Evolutionary conservation across 2,329 filamentous ascomycete genomes (phyloP).

Genomic region (Penicillium vulpinum): DNA sequence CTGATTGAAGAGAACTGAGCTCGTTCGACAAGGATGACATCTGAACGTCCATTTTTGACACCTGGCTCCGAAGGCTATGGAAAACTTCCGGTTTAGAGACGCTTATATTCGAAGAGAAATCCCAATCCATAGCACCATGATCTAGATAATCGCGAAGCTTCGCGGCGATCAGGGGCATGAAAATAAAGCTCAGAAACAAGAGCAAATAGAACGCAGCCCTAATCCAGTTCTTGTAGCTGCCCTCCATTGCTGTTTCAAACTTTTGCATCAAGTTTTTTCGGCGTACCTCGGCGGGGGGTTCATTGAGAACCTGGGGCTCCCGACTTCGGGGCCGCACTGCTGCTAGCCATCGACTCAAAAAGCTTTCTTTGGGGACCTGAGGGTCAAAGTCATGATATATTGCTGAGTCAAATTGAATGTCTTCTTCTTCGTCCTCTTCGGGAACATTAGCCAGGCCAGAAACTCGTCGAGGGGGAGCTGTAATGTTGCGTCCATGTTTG

Average conservation of each 20-base stretch:
- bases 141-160: conserved; percentile 19
- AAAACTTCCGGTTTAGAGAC: conserved; percentile 27
- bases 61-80: conserved; percentile 26
- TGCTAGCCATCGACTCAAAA: conserved; percentile 8
- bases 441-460: conserved; percentile 33
- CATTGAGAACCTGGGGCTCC: neutral
- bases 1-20: conserved; percentile 25
- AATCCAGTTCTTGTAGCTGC: conserved; percentile 11
- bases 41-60: conserved; percentile 31
- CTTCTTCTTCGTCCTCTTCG: conserved; percentile 30
- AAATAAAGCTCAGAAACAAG: conserved; percentile 15
- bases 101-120: conserved; percentile 21
- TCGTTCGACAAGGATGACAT: conserved; percentile 36
- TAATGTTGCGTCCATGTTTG: conserved; percentile 35
- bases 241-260: neutral
- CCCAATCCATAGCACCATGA: conserved; percentile 1
- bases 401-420: neutral
- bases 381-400: neutral
- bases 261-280: neutral
- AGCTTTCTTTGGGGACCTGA: conserved; percentile 1
- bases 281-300: neutral
- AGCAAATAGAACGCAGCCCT: conserved; percentile 7
- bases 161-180: conserved; percentile 9
- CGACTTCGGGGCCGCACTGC: neutral
- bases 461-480: conserved; percentile 37